A percentile compares a stretch with the other conserved stretches of the same genome.
These are phyloP conservation scores for Puccinia triticina DNA, from an alignment of 1,284 basidiomycete species.

Conservation along the genomic window DNA sequence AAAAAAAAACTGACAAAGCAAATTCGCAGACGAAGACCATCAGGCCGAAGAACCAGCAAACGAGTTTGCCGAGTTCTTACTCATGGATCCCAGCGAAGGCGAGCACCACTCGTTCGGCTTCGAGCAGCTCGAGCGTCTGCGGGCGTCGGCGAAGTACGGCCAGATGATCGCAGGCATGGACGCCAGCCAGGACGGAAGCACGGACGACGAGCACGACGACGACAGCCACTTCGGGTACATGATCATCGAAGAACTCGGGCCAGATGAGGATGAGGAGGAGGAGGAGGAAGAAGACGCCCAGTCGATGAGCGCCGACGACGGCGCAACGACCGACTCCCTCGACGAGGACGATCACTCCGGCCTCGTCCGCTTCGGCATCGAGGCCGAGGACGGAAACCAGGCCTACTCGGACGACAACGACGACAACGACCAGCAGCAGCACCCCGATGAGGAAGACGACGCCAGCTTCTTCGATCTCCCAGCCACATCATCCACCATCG, in stretches of 20 bases:
- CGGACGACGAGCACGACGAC: not conserved
- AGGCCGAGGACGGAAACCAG: conserved; percentile 52
- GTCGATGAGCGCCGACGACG: conserved; percentile 52
- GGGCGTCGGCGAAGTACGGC: not conserved
- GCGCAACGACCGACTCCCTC: conserved; percentile 56
- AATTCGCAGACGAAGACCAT: conserved; percentile 39
- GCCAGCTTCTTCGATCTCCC: conserved; percentile 39
- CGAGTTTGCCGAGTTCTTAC: conserved; percentile 46
- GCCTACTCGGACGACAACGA: not conserved
- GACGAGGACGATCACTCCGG: conserved; percentile 56
- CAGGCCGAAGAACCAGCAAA: conserved; percentile 25
- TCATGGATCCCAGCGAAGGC: conserved; percentile 38
- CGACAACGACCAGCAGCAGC: no score
- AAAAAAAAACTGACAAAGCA: conserved; percentile 16
- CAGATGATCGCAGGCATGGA: not conserved
- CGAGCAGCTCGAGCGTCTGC: conserved; percentile 2
- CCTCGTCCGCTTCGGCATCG: conserved; percentile 56
- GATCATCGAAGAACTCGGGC: conserved; percentile 37
- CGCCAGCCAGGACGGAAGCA: not conserved
- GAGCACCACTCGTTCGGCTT: conserved; percentile 10
- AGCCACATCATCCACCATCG: not conserved
- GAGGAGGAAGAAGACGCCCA: not conserved
- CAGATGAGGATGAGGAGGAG: not conserved
- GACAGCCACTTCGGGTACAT: conserved; percentile 11
- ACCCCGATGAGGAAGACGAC: conserved; percentile 44